Conservation (phyloP, 208 protist genomes). For the Trypanosoma boissoni region DNA sequence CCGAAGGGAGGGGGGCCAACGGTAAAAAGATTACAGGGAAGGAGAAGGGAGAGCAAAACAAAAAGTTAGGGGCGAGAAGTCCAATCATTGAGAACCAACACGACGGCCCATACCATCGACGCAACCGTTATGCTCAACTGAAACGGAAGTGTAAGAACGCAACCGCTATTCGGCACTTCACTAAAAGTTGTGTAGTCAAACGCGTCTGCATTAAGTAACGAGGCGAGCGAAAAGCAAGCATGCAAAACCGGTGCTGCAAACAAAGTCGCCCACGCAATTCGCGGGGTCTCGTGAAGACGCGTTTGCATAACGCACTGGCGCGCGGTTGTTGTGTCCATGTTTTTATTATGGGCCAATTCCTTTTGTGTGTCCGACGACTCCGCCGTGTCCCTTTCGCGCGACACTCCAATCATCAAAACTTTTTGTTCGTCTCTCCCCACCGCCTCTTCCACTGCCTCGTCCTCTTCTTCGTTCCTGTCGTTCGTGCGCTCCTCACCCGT, state of each 20-base stretch:
- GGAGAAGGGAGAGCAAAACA: too few relatives aligned
- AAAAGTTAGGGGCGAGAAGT: too few relatives aligned
- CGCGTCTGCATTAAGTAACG: conserved; percentile 21
- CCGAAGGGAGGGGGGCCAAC: too few relatives aligned
- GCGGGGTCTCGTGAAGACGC: conserved; percentile 2
- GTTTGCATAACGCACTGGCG: conserved; percentile 11
- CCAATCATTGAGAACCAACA: conserved; percentile 26
- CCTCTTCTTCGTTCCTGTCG: background rate
- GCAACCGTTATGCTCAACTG: conserved; percentile 44
- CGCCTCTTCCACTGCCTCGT: background rate
- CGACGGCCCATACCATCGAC: conserved; percentile 37
- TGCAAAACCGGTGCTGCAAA: conserved; percentile 12
- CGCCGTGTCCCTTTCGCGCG: too few relatives aligned
- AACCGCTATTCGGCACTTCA: conserved; percentile 30
- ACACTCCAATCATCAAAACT: background rate
- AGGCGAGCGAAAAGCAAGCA: conserved; percentile 19
- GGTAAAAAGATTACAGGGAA: too few relatives aligned
- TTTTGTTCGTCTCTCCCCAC: background rate
- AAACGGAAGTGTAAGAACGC: conserved; percentile 42
- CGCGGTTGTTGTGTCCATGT: background rate
- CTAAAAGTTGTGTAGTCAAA: conserved; percentile 18
- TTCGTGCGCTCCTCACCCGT: background rate
- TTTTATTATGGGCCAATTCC: background rate
- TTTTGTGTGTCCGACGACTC: background rate
- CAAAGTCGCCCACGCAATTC: conserved; percentile 4